Percentiles rank a stretch among this genome's conserved stretches.
phyloP scores from a whole-genome alignment of 2,329 filamentous ascomycete genomes.

The Calonectria honghensis region DNA sequence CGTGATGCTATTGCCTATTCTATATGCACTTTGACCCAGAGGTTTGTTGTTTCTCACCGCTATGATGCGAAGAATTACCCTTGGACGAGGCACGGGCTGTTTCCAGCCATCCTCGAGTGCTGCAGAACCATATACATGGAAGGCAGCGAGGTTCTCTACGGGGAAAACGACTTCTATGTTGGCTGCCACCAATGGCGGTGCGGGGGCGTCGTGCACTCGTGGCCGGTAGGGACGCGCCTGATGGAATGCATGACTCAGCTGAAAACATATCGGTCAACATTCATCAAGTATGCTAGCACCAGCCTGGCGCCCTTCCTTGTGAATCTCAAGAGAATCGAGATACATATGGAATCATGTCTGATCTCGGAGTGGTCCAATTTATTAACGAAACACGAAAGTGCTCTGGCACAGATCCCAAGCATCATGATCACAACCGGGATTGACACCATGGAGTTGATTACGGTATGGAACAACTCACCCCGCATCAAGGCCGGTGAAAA shows the following conservation, averaged over 20 bases:
- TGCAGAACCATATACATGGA: slow-evolving; percentile 5
- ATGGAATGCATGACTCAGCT: background rate
- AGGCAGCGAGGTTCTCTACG: slow-evolving; percentile 8
- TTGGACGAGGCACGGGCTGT: slow-evolving; percentile 15
- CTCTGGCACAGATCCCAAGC: background rate
- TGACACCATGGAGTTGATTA: background rate
- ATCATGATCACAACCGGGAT: background rate
- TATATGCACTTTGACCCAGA: background rate
- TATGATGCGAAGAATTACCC: background rate
- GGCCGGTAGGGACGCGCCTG: background rate
- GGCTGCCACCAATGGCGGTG: background rate
- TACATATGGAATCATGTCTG: background rate
- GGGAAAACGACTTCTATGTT: background rate
- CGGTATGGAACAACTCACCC: background rate
- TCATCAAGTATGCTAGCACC: background rate
- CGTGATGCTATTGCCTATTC: background rate
- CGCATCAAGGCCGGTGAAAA: background rate
- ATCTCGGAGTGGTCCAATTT: background rate
- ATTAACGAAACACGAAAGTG: background rate
- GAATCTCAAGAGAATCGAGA: background rate
- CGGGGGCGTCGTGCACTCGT: background rate
- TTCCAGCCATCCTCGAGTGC: slow-evolving; percentile 22
- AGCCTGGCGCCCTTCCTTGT: background rate
- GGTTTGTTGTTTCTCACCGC: background rate
- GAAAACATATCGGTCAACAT: no score